Evolutionary conservation across 352 stramenopile genomes (phyloP).

Genomic region (Phytophthora hibernalis): DNA sequence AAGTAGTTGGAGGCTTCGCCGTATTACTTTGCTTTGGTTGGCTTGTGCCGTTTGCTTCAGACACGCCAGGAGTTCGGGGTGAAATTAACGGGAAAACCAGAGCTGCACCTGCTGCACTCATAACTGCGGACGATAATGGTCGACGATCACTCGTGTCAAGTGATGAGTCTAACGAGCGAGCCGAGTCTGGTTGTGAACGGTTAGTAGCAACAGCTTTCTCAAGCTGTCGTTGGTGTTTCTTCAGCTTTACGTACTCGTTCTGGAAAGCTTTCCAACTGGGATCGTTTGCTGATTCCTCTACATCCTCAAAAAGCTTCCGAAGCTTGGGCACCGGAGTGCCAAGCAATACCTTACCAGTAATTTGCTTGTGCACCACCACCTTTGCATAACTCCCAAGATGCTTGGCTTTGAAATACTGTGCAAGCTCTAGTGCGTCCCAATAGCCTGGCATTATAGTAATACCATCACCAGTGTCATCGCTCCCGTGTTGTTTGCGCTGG

Average conservation of each 20-base stretch:
- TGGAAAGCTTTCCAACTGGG: conserved; percentile 63
- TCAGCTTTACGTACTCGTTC: conserved; percentile 43
- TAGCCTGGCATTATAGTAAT: conserved; percentile 49
- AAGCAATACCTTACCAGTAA: conserved; percentile 65
- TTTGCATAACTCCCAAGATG: conserved; percentile 59
- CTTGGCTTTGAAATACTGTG: conserved; percentile 59
- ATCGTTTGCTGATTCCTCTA: conserved; percentile 38
- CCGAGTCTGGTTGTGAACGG: conserved; percentile 17
- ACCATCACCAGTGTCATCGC: conserved; percentile 13
- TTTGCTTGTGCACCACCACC: conserved; percentile 64
- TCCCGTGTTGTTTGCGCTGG: conserved; percentile 14
- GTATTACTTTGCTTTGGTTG: conserved; percentile 10
- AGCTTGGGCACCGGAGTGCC: conserved; percentile 53
- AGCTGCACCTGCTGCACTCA: conserved; percentile 20
- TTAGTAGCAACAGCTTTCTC: conserved; percentile 30
- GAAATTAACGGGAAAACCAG: conserved; percentile 49
- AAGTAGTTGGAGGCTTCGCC: conserved; percentile 14
- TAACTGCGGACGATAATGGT: conserved; percentile 15
- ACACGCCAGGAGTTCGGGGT: conserved; percentile 12
- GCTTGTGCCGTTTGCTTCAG: not conserved
- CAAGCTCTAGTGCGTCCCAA: conserved; percentile 70
- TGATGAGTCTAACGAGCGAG: conserved; percentile 24
- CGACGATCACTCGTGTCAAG: conserved; percentile 12
- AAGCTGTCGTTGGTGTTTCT: conserved; percentile 52
- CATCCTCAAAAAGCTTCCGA: conserved; percentile 48